phyloP scores from a whole-genome alignment of 228 moss, liverwort and hornwort genomes.

The Sphagnum fallax region DNA sequence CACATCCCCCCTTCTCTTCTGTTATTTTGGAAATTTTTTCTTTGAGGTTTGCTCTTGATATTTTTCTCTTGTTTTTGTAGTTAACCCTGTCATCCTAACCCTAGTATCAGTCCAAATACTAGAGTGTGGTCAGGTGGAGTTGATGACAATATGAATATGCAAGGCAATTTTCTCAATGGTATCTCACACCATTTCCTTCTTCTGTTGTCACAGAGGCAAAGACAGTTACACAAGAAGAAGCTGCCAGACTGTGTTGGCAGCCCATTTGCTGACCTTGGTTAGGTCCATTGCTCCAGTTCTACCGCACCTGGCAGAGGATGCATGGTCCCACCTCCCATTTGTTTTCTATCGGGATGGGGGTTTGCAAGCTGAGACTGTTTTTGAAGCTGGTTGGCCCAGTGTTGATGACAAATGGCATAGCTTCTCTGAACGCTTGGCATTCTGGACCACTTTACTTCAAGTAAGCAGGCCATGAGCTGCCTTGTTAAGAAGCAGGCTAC shows the following conservation, averaged over 20 bases:
- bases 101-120: too few species aligned
- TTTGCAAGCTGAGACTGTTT: slow-evolving; percentile 54
- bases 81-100: too few species aligned
- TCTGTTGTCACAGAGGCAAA: slow-evolving; percentile 49
- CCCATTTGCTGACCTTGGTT: slow-evolving; percentile 72
- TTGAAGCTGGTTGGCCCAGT: slow-evolving; percentile 88
- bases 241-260: slow-evolving; percentile 89
- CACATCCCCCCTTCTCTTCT: background rate
- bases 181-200: background rate
- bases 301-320: slow-evolving; percentile 97
- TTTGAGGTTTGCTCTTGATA: too few species aligned
- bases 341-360: slow-evolving; percentile 27
- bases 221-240: slow-evolving; percentile 86
- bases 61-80: too few species aligned
- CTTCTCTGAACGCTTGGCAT: slow-evolving; percentile 48
- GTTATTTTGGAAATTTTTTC: background rate
- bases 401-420: slow-evolving; percentile 71
- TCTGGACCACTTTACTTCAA: slow-evolving; percentile 77
- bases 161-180: too few species aligned
- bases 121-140: too few species aligned
- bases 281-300: slow-evolving; percentile 87
- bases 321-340: slow-evolving; percentile 91
- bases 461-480: slow-evolving; percentile 13
- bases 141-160: too few species aligned
- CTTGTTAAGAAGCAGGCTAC: background rate